phyloP scores from a whole-genome alignment of 208 protist species.

The Naegleria gruberi region DNA sequence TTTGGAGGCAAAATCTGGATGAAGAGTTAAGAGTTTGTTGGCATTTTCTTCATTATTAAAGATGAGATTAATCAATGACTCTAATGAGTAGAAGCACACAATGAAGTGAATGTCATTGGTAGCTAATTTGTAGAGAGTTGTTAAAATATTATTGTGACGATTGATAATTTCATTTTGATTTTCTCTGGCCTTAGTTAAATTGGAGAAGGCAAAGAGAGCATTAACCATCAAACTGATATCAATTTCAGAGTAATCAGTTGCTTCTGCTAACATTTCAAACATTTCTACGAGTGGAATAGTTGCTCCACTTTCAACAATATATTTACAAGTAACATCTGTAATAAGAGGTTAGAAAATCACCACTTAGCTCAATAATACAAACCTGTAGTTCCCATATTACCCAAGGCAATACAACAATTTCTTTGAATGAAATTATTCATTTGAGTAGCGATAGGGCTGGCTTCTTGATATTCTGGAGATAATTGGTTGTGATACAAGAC shows the following conservation, averaged over 20 bases:
- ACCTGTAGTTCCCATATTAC: neutral
- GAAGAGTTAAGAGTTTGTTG: neutral
- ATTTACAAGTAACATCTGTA: neutral
- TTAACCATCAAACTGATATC: neutral
- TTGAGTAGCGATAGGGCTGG: neutral
- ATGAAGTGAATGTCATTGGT: neutral
- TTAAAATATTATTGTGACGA: neutral
- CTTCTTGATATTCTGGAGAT: neutral
- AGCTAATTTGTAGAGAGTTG: neutral
- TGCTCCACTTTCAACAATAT: neutral
- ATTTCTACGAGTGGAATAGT: neutral
- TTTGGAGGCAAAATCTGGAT: neutral
- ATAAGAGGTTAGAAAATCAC: no score
- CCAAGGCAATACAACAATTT: conserved; percentile 1
- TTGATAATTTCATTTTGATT: neutral
- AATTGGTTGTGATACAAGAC: neutral
- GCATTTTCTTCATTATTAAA: neutral
- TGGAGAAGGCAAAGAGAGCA: neutral
- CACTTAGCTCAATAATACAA: no score
- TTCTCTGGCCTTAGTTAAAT: neutral
- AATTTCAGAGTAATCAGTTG: neutral
- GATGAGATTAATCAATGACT: neutral
- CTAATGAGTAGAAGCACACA: neutral
- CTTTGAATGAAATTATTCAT: conserved; percentile 9
- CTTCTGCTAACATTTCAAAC: neutral